Base-by-base conservation (phyloP, 164 flowering plant species). In the Protea cynaroides region DNA sequence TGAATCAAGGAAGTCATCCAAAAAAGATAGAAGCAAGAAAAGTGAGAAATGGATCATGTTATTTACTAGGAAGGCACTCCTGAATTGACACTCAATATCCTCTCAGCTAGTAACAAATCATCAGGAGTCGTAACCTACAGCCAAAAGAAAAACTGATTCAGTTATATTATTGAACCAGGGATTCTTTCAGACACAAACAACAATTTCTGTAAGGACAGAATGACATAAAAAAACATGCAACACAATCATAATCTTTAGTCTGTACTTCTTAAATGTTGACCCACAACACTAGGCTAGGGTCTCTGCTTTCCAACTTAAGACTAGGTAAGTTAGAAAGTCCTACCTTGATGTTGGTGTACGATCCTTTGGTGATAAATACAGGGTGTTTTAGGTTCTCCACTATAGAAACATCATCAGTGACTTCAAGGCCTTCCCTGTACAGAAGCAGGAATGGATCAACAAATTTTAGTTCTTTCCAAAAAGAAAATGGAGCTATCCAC, bases 261-360 rank as follows among this genome's bases (percentile, higher is more conserved):
- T 8, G 8, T 12, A 12, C 46, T 8, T 40, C 10, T 40, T 4
- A 9, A 40, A 40, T 40, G 14, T 1, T 10, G 5, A 40, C 46
- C 14, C 10, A 40, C 46, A 29, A 3, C 14, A 25, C 58, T 3
- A 25, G 34, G 12, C 40, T 14, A 10, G 25, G 2, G 17, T 22
- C n/a, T 36, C 58, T 38, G 24, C n/a, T 22, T 10, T 13, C 14
- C 22, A 36, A 52, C 52, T 0, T 18, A 44, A 14, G 23, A 40
- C 46, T 12, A 1, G 46, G 1, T 40, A 4, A 6, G 17, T 51
- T 49, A 51, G 19, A 7, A 36, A 51, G 15, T 51, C 51, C 7
- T 80, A 88, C 97, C 92, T 90, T 90, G 59, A 90, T 86, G 79
- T 90, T 90, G 65, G 92, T 86, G 70, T 88, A 88, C 62, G 90